Evolutionary conservation across 2,329 filamentous ascomycete species (phyloP).

Genomic region (Pyrenochaeta sp.): DNA sequence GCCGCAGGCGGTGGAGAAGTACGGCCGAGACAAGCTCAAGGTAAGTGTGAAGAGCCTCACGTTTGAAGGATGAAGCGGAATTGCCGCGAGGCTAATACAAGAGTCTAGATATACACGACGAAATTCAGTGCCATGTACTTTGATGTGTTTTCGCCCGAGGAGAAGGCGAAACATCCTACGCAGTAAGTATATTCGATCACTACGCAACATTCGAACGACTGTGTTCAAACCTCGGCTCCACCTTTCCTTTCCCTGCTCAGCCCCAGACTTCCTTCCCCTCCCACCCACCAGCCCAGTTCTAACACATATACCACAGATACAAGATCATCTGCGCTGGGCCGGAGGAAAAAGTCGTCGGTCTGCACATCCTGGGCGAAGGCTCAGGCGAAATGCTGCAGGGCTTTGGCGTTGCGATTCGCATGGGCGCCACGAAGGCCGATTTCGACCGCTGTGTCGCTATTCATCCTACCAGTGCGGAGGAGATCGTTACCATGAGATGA

Average conservation of each 20-base stretch:
- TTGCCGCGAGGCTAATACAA: background rate
- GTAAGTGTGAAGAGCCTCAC: too few relatives aligned
- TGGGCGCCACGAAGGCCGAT: conserved; percentile 56
- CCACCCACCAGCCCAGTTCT: too few relatives aligned
- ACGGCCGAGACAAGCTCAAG: conserved; percentile 58
- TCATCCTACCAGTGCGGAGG: conserved; percentile 5
- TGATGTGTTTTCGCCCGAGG: conserved; percentile 70
- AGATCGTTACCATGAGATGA: conserved; percentile 1
- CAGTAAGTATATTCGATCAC: too few relatives aligned
- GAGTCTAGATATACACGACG: conserved; percentile 76
- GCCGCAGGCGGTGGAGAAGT: conserved; percentile 70
- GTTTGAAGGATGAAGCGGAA: too few relatives aligned
- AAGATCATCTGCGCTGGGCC: conserved; percentile 76
- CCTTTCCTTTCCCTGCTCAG: background rate
- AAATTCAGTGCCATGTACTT: conserved; percentile 83
- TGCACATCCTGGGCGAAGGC: conserved; percentile 79
- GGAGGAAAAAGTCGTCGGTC: conserved; percentile 79
- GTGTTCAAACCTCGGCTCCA: too few relatives aligned
- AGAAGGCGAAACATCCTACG: conserved; percentile 75
- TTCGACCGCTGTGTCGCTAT: conserved; percentile 26
- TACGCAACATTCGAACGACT: too few relatives aligned
- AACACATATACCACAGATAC: conserved; percentile 56
- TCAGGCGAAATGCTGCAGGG: conserved; percentile 69
- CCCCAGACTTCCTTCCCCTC: too few relatives aligned
- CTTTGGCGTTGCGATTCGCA: conserved; percentile 67